These are phyloP conservation scores for Heimioporus sp. DNA, from an alignment of 768 basidiomycete species.

Conservation along the genomic window DNA sequence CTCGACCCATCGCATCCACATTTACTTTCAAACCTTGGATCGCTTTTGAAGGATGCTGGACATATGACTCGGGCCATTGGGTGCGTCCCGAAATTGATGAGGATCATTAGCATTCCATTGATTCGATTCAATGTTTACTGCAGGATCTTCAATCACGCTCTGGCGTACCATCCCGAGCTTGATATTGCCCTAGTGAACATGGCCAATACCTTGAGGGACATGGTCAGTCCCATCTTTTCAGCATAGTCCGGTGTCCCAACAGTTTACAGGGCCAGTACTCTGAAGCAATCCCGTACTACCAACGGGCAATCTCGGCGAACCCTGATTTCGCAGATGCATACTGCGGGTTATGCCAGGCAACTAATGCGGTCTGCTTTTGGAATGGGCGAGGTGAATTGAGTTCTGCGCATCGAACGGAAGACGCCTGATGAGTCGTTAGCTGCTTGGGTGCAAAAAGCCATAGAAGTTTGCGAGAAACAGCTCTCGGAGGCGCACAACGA, in stretches of 20 bases:
- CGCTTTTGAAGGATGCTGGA: conserved; percentile 49
- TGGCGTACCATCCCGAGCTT: conserved; percentile 42
- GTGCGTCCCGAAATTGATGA: conserved; percentile 23
- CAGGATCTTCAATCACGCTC: conserved; percentile 41
- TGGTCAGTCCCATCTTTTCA: conserved; percentile 26
- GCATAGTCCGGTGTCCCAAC: neutral
- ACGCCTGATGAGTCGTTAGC: conserved; percentile 13
- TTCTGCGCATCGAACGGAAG: neutral
- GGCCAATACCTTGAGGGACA: conserved; percentile 50
- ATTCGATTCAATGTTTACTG: neutral
- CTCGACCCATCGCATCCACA: conserved; percentile 47
- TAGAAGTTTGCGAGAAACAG: conserved; percentile 38
- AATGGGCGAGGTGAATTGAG: conserved; percentile 32
- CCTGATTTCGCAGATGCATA: conserved; percentile 46
- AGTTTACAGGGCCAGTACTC: conserved; percentile 35
- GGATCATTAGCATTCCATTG: neutral
- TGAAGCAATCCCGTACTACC: conserved; percentile 46
- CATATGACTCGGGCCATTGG: conserved; percentile 39
- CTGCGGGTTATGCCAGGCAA: conserved; percentile 46
- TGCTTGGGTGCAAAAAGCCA: conserved; percentile 37
- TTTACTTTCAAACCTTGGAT: conserved; percentile 49
- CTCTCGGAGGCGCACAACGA: conserved; percentile 32
- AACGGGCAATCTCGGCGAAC: conserved; percentile 41
- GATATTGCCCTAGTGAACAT: conserved; percentile 53
- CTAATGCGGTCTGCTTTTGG: conserved; percentile 49